Percentiles rank a stretch among this genome's conserved stretches.
Evolutionary conservation across 2,329 filamentous ascomycete species (phyloP).

Genomic region (Aspergillus fijiensis): DNA sequence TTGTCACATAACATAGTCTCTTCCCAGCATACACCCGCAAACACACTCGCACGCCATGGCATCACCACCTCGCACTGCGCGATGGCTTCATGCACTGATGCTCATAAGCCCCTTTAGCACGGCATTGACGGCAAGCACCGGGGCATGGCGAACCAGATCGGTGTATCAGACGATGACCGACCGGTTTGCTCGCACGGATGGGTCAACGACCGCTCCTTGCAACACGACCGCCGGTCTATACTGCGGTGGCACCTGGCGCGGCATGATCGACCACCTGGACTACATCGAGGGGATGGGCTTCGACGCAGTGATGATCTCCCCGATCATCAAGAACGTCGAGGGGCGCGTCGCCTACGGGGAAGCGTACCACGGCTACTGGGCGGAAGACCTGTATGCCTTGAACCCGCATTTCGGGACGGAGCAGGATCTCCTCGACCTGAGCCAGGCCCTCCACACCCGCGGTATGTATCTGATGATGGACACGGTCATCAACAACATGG

Average conservation of each 20-base stretch:
- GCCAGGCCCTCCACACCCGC: conserved; percentile 44
- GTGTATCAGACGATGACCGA: conserved; percentile 51
- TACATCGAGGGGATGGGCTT: conserved; percentile 55
- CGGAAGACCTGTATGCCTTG: conserved; percentile 47
- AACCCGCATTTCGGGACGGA: conserved; percentile 52
- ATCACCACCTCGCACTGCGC: neutral
- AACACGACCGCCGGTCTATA: conserved; percentile 37
- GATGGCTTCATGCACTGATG: conserved; percentile 6
- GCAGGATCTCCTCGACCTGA: conserved; percentile 49
- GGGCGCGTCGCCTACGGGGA: conserved; percentile 41
- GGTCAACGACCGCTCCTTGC: conserved; percentile 34
- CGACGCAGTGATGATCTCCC: conserved; percentile 48
- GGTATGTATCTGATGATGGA: conserved; percentile 57
- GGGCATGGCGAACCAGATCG: conserved; percentile 43
- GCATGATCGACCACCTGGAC: conserved; percentile 50
- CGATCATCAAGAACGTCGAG: conserved; percentile 43
- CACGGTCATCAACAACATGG: conserved; percentile 53
- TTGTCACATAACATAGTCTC: no score
- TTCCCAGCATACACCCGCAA: neutral
- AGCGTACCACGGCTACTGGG: conserved; percentile 55
- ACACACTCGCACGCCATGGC: neutral
- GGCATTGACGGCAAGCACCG: conserved; percentile 24
- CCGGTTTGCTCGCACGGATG: conserved; percentile 47
- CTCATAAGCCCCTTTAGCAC: conserved; percentile 3
- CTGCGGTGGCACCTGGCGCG: conserved; percentile 54